Evolutionary conservation across 2,329 filamentous ascomycete genomes (phyloP).

Genomic region (Colletotrichum sp.): DNA sequence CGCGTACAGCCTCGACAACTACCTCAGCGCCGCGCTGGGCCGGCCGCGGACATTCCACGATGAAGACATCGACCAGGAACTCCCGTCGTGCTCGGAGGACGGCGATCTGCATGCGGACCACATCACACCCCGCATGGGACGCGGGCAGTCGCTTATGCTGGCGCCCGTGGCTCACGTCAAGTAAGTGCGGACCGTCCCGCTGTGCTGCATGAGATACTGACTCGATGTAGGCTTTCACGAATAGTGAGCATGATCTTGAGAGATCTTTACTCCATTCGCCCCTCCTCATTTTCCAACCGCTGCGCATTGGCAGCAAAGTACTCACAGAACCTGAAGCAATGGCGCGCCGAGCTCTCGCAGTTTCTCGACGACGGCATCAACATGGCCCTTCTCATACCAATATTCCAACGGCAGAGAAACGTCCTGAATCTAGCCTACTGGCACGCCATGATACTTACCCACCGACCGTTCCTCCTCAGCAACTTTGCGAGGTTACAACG

Average conservation of each 20-base stretch:
- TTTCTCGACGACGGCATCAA: constrained; percentile 44
- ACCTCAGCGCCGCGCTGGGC: constrained; percentile 66
- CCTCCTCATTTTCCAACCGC: constrained; percentile 30
- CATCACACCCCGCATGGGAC: constrained; percentile 11
- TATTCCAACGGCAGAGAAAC: constrained; percentile 45
- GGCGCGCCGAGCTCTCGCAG: constrained; percentile 36
- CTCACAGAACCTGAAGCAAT: constrained; percentile 34
- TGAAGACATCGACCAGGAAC: constrained; percentile 67
- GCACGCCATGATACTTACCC: constrained; percentile 44
- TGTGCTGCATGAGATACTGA: not conserved
- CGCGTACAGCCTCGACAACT: constrained; percentile 68
- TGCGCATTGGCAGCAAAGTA: constrained; percentile 30
- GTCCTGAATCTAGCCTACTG: constrained; percentile 46
- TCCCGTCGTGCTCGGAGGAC: constrained; percentile 61
- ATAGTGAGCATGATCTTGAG: constrained; percentile 40
- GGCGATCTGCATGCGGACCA: constrained; percentile 14
- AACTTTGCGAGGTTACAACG: constrained; percentile 33
- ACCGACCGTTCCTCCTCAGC: constrained; percentile 41
- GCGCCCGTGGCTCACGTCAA: constrained; percentile 40
- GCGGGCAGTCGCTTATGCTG: constrained; percentile 33
- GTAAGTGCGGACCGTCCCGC: constrained; percentile 21
- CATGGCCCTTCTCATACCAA: constrained; percentile 36
- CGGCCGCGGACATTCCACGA: constrained; percentile 66
- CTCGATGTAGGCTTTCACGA: constrained; percentile 29
- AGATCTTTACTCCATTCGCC: constrained; percentile 38